Evolutionary conservation across 192 early-diverging fungal species (phyloP), one percentile per base, ranked within the genome.

Genomic region (Linnemannia hyalina): DNA sequence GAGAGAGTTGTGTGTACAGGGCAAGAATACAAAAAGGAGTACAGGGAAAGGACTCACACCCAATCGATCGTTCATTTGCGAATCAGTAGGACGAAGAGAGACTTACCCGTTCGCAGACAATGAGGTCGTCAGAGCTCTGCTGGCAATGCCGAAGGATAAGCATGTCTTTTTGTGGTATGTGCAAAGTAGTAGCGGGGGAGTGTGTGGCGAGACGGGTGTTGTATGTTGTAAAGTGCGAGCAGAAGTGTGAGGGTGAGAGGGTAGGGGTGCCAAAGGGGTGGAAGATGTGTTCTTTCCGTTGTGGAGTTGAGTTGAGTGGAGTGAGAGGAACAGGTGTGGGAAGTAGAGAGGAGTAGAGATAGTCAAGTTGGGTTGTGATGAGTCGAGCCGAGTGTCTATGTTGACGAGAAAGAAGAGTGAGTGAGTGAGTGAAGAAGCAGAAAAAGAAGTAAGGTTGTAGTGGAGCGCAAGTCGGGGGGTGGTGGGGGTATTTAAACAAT

Each of bases 91-190:
- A 35, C 32, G 8, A 52, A 18, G 18, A 73, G 38, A 9, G 16
- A 89, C 89, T 84, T 89, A 92, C 91, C 55, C 85, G 42, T 84
- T 95, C 95, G 47, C 90, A 89, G 11, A 78, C 89, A 54, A 91
- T 88, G 49, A 95, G 88, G 82, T 94, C 92, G 32, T 91, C 89
- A 15, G 89, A 77, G 72, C 87, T 86, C 73, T 94, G 91, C 74
- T 69, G 69, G 65, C 91, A 92, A 70, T 91, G 82, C 65, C 82
- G 77, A 52, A 90, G 84, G 38, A 90, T 76, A 75, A 93, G 82
- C 90, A 92, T 92, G 54, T 72, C 36, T 42, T n/a, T 35, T 69
- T 36, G 22, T 23, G 54, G 23, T 42, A 47, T 8, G 69, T 46
- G 72, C 8, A 11, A 5, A 46, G 44, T 46, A 4, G 38, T 13